phyloP scores from a whole-genome alignment of 2,329 filamentous ascomycete species.

The Alternaria sp. region DNA sequence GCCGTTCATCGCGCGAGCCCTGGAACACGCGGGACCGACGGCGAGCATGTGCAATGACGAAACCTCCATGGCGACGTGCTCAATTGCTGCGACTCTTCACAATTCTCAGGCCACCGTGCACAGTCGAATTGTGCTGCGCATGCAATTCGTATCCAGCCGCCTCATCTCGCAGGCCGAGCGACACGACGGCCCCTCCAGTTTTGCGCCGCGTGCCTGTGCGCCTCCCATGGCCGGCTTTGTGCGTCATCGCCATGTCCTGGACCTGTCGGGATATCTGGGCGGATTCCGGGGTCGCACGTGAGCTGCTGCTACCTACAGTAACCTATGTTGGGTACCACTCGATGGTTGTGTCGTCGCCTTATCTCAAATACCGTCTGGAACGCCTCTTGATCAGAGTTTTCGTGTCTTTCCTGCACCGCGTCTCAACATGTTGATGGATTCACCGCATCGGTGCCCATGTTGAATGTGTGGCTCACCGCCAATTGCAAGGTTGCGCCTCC shows the following conservation, averaged over 20 bases:
- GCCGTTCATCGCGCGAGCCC: conserved; percentile 10
- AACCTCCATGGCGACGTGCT: conserved; percentile 13
- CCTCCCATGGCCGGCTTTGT: conserved; percentile 13
- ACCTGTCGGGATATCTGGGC: not conserved
- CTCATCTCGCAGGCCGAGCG: not conserved
- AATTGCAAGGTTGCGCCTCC: conserved; percentile 11
- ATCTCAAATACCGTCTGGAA: not conserved
- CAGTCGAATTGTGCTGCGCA: conserved; percentile 14
- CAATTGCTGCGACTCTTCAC: conserved; percentile 14
- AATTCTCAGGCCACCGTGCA: conserved; percentile 8
- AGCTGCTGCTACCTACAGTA: not conserved
- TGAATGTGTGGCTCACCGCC: conserved; percentile 26
- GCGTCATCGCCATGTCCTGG: conserved; percentile 8
- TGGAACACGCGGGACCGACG: conserved; percentile 5
- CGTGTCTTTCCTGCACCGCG: conserved; percentile 11
- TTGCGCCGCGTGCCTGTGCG: conserved; percentile 19
- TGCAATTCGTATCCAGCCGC: conserved; percentile 14
- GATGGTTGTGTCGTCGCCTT: not conserved
- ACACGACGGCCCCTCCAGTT: conserved; percentile 25
- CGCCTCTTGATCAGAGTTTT: conserved; percentile 4
- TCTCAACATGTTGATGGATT: conserved; percentile 18
- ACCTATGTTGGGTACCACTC: not conserved
- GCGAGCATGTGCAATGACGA: conserved; percentile 28
- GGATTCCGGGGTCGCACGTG: not conserved
- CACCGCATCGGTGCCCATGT: conserved; percentile 13